Percentiles rank a stretch among this genome's conserved stretches.
These are phyloP conservation scores for Ascochyta viciae-villosae DNA, from an alignment of 2,329 filamentous ascomycete genomes.

Conservation along the genomic window DNA sequence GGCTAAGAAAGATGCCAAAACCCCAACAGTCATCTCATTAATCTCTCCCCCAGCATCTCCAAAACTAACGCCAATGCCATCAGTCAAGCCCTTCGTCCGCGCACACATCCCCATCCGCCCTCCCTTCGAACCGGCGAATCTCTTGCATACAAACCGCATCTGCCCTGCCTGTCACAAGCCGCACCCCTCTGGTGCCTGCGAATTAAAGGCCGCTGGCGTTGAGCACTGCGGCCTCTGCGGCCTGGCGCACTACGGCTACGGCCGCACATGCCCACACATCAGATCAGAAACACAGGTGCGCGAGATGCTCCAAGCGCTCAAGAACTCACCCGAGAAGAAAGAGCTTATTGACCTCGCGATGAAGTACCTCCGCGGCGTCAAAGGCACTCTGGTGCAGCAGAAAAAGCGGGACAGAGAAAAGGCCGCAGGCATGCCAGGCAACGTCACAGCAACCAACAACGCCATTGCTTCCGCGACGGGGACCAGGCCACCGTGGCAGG, in stretches of 20 bases:
- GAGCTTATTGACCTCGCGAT: conserved; percentile 61
- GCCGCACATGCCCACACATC: conserved; percentile 67
- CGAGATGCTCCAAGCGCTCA: conserved; percentile 69
- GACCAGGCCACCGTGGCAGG: neutral
- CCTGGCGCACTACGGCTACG: conserved; percentile 66
- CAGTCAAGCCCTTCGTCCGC: conserved; percentile 46
- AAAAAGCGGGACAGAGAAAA: conserved; percentile 55
- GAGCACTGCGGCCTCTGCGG: conserved; percentile 70
- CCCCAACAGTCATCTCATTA: conserved; percentile 4
- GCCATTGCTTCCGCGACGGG: neutral
- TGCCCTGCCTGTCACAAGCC: conserved; percentile 63
- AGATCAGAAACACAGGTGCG: conserved; percentile 68
- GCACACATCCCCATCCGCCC: conserved; percentile 37
- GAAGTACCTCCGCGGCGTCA: conserved; percentile 64
- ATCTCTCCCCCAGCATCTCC: conserved; percentile 7
- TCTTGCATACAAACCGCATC: conserved; percentile 20
- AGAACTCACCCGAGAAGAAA: conserved; percentile 62
- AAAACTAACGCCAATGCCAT: conserved; percentile 18
- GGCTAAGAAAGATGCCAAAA: conserved; percentile 3
- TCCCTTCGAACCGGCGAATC: conserved; percentile 33
- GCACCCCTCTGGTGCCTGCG: conserved; percentile 67
- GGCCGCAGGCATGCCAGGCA: neutral
- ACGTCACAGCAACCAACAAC: neutral
- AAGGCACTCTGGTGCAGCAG: conserved; percentile 61
- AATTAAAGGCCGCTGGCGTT: conserved; percentile 64